Evolutionary conservation across 2,329 filamentous ascomycete species (phyloP).

Genomic region (Neoascochyta sp.): DNA sequence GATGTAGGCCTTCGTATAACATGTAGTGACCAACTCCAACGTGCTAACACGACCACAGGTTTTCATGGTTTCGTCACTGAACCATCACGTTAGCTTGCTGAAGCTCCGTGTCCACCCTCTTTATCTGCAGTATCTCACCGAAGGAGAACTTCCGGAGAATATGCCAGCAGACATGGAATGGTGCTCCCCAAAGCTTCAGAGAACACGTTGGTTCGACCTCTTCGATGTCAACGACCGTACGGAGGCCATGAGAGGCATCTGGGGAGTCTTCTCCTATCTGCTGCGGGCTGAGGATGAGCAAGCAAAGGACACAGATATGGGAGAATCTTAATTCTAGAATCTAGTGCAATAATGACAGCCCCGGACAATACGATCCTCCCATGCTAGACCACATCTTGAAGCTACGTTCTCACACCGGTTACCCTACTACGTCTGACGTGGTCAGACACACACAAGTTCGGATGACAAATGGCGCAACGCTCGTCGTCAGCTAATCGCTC

Average conservation of each 20-base stretch:
- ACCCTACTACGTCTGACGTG: no score
- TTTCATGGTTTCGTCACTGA: constrained; percentile 59
- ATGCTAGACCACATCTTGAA: neutral
- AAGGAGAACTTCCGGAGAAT: constrained; percentile 36
- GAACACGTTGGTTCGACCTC: constrained; percentile 59
- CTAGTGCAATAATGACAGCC: no score
- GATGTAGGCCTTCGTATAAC: constrained; percentile 47
- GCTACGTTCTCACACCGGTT: no score
- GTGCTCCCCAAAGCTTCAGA: constrained; percentile 52
- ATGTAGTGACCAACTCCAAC: neutral
- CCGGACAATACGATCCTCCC: neutral
- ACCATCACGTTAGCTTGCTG: constrained; percentile 59
- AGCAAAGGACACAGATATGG: constrained; percentile 4
- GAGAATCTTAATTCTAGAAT: no score
- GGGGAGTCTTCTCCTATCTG: constrained; percentile 56
- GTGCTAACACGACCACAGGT: constrained; percentile 42
- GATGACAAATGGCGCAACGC: no score
- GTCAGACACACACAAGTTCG: no score
- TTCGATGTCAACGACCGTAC: constrained; percentile 52
- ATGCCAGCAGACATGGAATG: constrained; percentile 38
- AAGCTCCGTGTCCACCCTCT: constrained; percentile 55
- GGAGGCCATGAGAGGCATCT: constrained; percentile 55
- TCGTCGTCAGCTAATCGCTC: no score
- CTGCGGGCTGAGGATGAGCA: constrained; percentile 25
- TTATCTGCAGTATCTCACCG: constrained; percentile 54